Conservation (phyloP, 2,329 filamentous ascomycete species). For the Emmonsiellopsis sp. region DNA sequence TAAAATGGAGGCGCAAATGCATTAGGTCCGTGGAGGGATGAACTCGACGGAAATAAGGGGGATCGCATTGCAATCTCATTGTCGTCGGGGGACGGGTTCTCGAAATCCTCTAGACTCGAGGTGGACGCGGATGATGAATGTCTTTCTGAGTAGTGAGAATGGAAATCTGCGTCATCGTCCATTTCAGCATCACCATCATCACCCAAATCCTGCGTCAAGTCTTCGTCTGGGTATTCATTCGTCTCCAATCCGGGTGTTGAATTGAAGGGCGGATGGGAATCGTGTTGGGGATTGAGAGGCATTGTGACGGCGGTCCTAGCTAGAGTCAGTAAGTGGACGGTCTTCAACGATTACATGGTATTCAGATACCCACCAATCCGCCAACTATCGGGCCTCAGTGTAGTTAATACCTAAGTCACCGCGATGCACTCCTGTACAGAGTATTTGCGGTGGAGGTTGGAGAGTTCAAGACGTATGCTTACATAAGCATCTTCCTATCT, state of each 20-base stretch:
- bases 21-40: slow-evolving; percentile 34
- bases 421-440: background rate
- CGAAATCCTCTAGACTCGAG: slow-evolving; percentile 9
- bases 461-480: no score
- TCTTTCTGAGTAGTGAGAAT: slow-evolving; percentile 37
- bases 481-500: no score
- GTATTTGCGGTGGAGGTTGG: no score
- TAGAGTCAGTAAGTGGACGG: background rate
- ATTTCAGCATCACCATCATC: background rate
- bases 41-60: slow-evolving; percentile 32
- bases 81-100: slow-evolving; percentile 7
- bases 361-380: background rate
- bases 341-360: background rate
- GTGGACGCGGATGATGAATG: slow-evolving; percentile 28
- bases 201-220: background rate
- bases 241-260: background rate
- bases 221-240: background rate
- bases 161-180: slow-evolving; percentile 34
- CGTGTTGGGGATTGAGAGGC: background rate
- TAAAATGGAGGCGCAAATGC: slow-evolving; percentile 81
- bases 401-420: background rate
- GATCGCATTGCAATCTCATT: slow-evolving; percentile 21
- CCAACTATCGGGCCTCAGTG: no score
- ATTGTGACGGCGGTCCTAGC: background rate
- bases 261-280: background rate